These are phyloP conservation scores for Fusarium musae DNA, from an alignment of 2,329 filamentous ascomycete species.

Conservation along the genomic window DNA sequence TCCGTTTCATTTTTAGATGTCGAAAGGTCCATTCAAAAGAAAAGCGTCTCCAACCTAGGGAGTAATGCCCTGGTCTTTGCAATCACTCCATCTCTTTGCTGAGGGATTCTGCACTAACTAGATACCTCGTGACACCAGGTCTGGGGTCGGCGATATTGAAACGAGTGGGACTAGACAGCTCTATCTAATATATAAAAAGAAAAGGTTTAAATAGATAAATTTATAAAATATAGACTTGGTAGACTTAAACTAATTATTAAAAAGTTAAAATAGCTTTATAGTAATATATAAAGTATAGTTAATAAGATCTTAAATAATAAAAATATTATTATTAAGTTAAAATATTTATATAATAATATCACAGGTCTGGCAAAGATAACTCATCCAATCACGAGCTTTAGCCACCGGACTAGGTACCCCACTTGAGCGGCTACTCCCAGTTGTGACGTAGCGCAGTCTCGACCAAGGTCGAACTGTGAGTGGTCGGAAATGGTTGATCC, in stretches of 20 bases:
- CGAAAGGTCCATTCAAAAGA: background rate
- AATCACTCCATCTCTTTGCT: background rate
- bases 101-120: background rate
- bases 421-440: background rate
- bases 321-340: too few species aligned
- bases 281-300: too few species aligned
- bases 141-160: background rate
- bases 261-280: too few species aligned
- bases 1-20: background rate
- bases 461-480: background rate
- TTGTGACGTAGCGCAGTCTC: slow-evolving; percentile 10
- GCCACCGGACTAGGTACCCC: background rate
- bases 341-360: too few species aligned
- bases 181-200: background rate
- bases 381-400: slow-evolving; percentile 1
- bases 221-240: background rate
- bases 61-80: background rate
- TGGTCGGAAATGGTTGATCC: slow-evolving; percentile 1
- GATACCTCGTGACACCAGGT: background rate
- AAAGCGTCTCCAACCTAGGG: background rate
- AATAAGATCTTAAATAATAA: too few species aligned
- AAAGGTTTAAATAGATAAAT: background rate
- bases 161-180: background rate
- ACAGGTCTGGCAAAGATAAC: background rate
- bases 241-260: background rate